Conservation (phyloP, 306 rosid genomes). For the Gillenia trifoliata region DNA sequence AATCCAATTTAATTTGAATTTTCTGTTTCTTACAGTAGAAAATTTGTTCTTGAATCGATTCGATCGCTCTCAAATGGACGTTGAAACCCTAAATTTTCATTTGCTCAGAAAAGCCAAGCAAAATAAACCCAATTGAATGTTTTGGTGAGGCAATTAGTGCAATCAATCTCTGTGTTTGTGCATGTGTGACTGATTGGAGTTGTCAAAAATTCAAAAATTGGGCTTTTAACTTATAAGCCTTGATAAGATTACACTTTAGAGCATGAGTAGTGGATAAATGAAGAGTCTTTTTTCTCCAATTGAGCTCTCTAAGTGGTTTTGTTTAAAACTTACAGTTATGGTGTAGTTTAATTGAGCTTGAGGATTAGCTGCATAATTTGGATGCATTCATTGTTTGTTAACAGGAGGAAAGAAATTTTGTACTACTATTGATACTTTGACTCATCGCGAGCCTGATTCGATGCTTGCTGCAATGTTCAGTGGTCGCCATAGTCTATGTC, state of each 20-base stretch:
- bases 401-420: constrained; percentile 85
- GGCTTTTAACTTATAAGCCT: too few relatives aligned
- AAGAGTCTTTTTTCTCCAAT: neutral
- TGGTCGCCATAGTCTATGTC: constrained; percentile 73
- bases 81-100: neutral
- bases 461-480: constrained; percentile 97
- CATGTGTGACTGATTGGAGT: neutral
- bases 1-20: neutral
- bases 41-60: neutral
- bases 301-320: neutral
- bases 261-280: neutral
- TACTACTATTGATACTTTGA: constrained; percentile 70
- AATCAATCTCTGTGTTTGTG: neutral
- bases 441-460: constrained; percentile 84
- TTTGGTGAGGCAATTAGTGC: neutral
- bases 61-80: neutral
- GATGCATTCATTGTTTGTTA: neutral
- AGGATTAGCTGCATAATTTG: neutral
- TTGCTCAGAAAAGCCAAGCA: neutral
- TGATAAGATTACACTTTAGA: too few relatives aligned
- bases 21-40: neutral
- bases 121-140: neutral
- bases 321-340: neutral
- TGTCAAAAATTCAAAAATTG: neutral
- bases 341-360: neutral